Conservation (phyloP, 257 asterid genomes). For the Vinca minor region DNA sequence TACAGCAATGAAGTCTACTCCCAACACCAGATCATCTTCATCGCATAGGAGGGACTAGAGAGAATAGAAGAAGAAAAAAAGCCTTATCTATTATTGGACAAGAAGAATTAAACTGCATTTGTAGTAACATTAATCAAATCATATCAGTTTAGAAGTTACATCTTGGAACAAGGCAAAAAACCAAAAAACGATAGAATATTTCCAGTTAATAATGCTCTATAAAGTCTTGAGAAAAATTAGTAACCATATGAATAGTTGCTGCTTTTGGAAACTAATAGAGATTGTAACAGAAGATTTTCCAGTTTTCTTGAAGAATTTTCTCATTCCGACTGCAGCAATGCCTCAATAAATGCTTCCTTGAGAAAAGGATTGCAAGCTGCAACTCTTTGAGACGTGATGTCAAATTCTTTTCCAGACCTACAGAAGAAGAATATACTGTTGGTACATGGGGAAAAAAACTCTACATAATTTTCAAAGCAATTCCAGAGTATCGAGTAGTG, state of each 20-base stretch:
- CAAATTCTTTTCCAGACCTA: constrained; percentile 64
- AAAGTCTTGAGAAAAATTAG: background rate
- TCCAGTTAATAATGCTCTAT: background rate
- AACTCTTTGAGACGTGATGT: constrained; percentile 59
- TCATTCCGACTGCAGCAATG: constrained; percentile 50
- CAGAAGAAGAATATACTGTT: constrained; percentile 8
- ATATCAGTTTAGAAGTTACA: background rate
- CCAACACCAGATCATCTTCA: no score
- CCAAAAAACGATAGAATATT: background rate
- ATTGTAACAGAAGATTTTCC: constrained; percentile 12
- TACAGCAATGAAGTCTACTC: no score
- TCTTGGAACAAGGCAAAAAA: background rate
- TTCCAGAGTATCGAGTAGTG: background rate
- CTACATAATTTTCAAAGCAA: background rate
- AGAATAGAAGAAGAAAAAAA: no score
- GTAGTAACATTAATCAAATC: background rate
- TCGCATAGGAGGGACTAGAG: no score
- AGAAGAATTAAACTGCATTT: background rate
- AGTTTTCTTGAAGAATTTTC: constrained; percentile 6
- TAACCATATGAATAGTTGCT: background rate
- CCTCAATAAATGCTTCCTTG: constrained; percentile 55
- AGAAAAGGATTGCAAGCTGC: constrained; percentile 70
- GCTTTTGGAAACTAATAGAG: background rate
- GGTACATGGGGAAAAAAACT: background rate
- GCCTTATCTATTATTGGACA: background rate